These are phyloP conservation scores for Apiotrichum montevideense DNA, from an alignment of 1,284 basidiomycete species.

Conservation along the genomic window DNA sequence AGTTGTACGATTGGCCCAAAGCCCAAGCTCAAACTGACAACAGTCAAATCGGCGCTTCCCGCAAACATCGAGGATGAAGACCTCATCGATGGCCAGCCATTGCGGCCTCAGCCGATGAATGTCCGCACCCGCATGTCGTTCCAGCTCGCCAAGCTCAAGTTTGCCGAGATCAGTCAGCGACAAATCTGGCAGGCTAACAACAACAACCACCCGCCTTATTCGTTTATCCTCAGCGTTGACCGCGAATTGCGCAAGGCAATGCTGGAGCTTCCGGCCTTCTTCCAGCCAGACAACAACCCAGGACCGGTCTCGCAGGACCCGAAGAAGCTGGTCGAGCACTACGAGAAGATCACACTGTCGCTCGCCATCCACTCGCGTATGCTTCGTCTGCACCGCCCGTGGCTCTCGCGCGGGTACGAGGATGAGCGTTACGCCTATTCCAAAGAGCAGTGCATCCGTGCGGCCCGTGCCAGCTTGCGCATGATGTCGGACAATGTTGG, in stretches of 20 bases:
- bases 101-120: slow-evolving; percentile 39
- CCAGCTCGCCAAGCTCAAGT: slow-evolving; percentile 45
- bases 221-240: slow-evolving; percentile 44
- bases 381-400: slow-evolving; percentile 45
- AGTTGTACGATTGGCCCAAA: slow-evolving; percentile 8
- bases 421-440: slow-evolving; percentile 46
- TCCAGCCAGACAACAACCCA: slow-evolving; percentile 34
- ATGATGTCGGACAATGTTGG: slow-evolving; percentile 43
- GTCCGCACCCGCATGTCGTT: slow-evolving; percentile 48
- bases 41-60: slow-evolving; percentile 45
- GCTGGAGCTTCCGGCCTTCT: slow-evolving; percentile 46
- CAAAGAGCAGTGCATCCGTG: slow-evolving; percentile 47
- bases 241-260: slow-evolving; percentile 46
- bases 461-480: slow-evolving; percentile 44
- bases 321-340: slow-evolving; percentile 43
- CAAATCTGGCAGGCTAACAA: slow-evolving; percentile 48
- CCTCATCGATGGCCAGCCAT: slow-evolving; percentile 43
- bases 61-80: slow-evolving; percentile 48
- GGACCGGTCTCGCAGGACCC: slow-evolving; percentile 31
- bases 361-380: slow-evolving; percentile 46
- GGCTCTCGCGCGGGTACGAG: slow-evolving; percentile 43
- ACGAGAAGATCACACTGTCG: slow-evolving; percentile 47
- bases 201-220: slow-evolving; percentile 45
- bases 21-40: background rate
- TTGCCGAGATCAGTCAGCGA: slow-evolving; percentile 45